phyloP scores from a whole-genome alignment of 2,329 filamentous ascomycete species.

The Exophiala alcalophila region DNA sequence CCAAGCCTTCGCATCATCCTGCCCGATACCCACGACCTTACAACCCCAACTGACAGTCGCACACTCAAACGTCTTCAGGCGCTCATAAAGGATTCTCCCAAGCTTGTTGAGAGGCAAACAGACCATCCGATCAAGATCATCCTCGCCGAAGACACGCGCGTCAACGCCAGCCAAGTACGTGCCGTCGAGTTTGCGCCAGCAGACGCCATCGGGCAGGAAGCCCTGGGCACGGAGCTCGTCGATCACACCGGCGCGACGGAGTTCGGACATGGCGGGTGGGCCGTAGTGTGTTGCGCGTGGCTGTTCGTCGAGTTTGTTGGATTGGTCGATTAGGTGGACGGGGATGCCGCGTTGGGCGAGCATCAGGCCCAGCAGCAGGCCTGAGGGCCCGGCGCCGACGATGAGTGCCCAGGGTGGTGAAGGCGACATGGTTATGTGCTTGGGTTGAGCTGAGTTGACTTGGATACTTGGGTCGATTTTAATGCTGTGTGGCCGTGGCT shows the following conservation, averaged over 20 bases:
- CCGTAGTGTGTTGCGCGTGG: slow-evolving; percentile 65
- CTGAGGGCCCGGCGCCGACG: slow-evolving; percentile 37
- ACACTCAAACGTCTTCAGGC: slow-evolving; percentile 36
- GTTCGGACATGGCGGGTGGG: slow-evolving; percentile 56
- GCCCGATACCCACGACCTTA: slow-evolving; percentile 29
- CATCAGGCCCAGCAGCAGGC: slow-evolving; percentile 34
- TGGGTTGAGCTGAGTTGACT: too few relatives aligned
- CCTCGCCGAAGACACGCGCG: slow-evolving; percentile 33
- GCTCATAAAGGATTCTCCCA: slow-evolving; percentile 41
- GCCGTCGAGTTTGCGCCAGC: slow-evolving; percentile 45
- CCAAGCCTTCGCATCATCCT: slow-evolving; percentile 24
- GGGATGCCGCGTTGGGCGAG: slow-evolving; percentile 34
- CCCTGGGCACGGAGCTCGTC: slow-evolving; percentile 48
- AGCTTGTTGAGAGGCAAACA: slow-evolving; percentile 47
- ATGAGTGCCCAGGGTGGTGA: slow-evolving; percentile 31
- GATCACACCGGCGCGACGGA: slow-evolving; percentile 58
- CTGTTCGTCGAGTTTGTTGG: slow-evolving; percentile 54
- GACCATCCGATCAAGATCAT: slow-evolving; percentile 40
- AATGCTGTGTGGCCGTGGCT: too few relatives aligned
- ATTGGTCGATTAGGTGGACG: slow-evolving; percentile 50
- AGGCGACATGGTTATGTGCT: too few relatives aligned
- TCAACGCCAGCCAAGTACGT: slow-evolving; percentile 35
- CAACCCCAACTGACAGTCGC: slow-evolving; percentile 47
- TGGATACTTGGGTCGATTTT: too few relatives aligned
- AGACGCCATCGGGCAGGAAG: slow-evolving; percentile 42